Base-by-base conservation (phyloP, 441 rosid species). In the Metrosideros polymorpha region DNA sequence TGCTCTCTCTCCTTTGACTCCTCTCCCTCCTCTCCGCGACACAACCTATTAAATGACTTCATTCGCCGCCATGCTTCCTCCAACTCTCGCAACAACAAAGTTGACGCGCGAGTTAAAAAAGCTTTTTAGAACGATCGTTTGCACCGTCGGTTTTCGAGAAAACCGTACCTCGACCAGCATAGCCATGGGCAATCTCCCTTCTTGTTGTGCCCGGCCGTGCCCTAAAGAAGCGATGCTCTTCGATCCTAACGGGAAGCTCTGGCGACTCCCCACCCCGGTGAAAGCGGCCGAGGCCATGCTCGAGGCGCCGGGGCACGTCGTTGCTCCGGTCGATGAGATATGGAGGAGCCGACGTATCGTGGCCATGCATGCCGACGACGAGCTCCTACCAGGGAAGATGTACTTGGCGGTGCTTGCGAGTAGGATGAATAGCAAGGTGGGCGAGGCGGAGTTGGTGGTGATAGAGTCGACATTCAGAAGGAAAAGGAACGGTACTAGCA, bases 231-330 rank as follows among this genome's bases (percentile, higher is more conserved):
- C 91, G 7, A 88, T 54, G 86, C 87, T 93, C n/a, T 51, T 92
- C 9, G 92, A 90, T 19, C 50, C 84, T 52, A 50, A 45, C 3
- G 92, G 92, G 83, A 88, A 85, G 84, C n/a, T 87, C 35, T 86
- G 87, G 84, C 71, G 42, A 42, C 55, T 92, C 22, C 50, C 55
- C 2, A 42, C 89, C 51, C 93, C 93, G 0, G 77, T 86, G 4
- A 90, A 87, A 86, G 94, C 92, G 1, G 95, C 92, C 0, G 94
- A 93, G 88, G 86, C 91, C 82, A 91, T 92, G 95, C 89, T 93
- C 0, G 94, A 93, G 83, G 89, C 88, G 14, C 91, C 94, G 12
- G 92, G 94, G 56, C 83, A 85, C 55, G 71, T 88, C 76, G 77
- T 93, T 47, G 88, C 86, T 83, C 51, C 83, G 2, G 85, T 83